A percentile compares a stretch with the other conserved stretches of the same genome.
These are phyloP conservation scores for Neofusicoccum sp. DNA, from an alignment of 2,329 filamentous ascomycete species.

Conservation along the genomic window DNA sequence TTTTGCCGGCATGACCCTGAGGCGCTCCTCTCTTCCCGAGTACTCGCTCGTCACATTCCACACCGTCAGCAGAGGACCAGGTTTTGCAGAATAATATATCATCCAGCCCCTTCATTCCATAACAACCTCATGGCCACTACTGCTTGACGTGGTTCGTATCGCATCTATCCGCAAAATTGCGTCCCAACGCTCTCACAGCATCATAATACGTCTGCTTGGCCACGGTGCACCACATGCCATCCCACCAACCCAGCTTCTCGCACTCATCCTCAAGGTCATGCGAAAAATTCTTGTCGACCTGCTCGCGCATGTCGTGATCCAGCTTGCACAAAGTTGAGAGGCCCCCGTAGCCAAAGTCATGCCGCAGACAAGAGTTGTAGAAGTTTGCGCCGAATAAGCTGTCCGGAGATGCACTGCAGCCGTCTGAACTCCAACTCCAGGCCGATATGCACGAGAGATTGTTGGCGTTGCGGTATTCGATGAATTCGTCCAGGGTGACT, in stretches of 20 bases:
- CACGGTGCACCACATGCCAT: background rate
- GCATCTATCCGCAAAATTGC: background rate
- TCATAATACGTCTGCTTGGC: background rate
- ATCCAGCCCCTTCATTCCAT: background rate
- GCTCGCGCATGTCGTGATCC: background rate
- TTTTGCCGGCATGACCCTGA: too few species aligned
- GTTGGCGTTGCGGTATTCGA: slow-evolving; percentile 2
- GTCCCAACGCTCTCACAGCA: background rate
- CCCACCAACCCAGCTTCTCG: background rate
- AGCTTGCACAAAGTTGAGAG: background rate
- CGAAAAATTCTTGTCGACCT: background rate
- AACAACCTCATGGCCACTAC: background rate
- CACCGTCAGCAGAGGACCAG: too few species aligned
- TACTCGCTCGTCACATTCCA: too few species aligned
- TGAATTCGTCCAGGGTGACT: slow-evolving; percentile 23
- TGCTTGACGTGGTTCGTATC: background rate
- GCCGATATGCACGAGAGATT: background rate
- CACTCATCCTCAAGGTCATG: background rate
- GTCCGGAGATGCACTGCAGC: background rate
- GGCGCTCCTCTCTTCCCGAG: too few species aligned
- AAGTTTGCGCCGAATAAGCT: background rate
- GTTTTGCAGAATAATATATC: too few species aligned
- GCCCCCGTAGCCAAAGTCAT: slow-evolving; percentile 5
- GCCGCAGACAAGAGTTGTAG: background rate
- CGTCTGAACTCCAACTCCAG: background rate